Evolutionary conservation across 306 rosid genomes (phyloP).

Genomic region (Leucaena leucocephala): DNA sequence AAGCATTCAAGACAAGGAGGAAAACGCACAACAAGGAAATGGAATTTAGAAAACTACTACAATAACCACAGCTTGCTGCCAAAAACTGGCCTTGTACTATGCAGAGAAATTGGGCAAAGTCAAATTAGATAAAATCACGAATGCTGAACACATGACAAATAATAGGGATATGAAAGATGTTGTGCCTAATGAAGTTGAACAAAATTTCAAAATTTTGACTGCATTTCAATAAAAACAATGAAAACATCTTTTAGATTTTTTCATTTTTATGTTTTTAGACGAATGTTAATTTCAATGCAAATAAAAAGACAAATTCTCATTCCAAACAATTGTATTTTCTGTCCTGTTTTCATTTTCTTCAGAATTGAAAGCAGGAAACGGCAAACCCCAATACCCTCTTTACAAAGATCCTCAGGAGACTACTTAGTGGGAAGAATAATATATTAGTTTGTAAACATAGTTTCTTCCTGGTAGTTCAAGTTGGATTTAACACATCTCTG

Average conservation of each 20-base stretch:
- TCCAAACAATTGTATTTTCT: neutral
- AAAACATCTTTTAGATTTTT: neutral
- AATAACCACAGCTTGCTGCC: neutral
- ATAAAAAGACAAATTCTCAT: neutral
- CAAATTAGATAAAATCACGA: neutral
- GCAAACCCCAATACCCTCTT: neutral
- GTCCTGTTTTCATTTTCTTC: neutral
- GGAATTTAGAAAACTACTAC: neutral
- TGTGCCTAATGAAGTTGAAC: neutral
- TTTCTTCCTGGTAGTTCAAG: neutral
- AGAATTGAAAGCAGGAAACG: neutral
- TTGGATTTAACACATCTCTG: constrained; percentile 7
- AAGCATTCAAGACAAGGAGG: neutral
- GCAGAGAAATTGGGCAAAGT: neutral
- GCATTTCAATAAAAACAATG: neutral
- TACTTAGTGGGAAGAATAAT: neutral
- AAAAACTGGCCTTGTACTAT: neutral
- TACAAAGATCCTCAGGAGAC: neutral
- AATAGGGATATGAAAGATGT: neutral
- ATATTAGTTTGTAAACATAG: neutral
- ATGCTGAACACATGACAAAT: neutral
- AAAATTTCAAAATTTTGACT: neutral
- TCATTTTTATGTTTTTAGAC: neutral
- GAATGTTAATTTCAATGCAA: neutral
- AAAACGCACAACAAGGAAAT: neutral